phyloP scores from a whole-genome alignment of 1,284 basidiomycete genomes.

The Marasmius oreades region DNA sequence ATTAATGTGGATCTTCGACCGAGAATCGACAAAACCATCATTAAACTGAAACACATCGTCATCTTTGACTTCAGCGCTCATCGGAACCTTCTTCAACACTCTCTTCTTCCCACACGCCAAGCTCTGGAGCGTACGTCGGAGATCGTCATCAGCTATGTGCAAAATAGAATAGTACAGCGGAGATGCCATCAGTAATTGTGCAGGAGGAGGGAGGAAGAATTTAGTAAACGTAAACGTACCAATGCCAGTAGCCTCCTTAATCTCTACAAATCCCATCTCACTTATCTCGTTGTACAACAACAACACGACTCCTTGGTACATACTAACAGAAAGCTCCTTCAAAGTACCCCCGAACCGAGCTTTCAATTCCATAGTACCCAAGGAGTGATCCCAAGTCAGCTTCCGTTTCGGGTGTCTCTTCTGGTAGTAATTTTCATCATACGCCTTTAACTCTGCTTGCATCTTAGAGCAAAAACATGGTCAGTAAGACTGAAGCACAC shows the following conservation, averaged over 20 bases:
- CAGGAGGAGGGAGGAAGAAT: background rate
- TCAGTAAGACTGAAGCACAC: background rate
- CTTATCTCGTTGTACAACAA: conserved; percentile 83
- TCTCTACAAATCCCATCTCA: conserved; percentile 64
- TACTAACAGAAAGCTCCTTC: conserved; percentile 89
- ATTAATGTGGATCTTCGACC: conserved; percentile 87
- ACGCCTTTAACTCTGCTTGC: conserved; percentile 62
- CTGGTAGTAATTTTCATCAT: conserved; percentile 64
- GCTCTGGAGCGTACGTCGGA: conserved; percentile 86
- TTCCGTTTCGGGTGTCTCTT: conserved; percentile 69
- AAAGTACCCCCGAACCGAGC: conserved; percentile 66
- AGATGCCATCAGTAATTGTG: background rate
- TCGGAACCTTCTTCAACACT: conserved; percentile 81
- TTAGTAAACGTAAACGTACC: conserved; percentile 51
- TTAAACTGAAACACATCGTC: conserved; percentile 84
- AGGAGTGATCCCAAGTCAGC: conserved; percentile 80
- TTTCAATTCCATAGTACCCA: conserved; percentile 74
- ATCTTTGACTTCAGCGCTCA: conserved; percentile 77
- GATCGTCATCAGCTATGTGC: conserved; percentile 63
- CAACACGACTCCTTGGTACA: conserved; percentile 86
- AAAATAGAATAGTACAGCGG: no score
- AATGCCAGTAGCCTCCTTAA: conserved; percentile 70
- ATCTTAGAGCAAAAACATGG: conserved; percentile 44
- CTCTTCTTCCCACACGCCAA: conserved; percentile 89
- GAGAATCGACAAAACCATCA: conserved; percentile 77